Base-by-base conservation (phyloP, 2,329 filamentous ascomycete genomes). In the Calycina herbarum region DNA sequence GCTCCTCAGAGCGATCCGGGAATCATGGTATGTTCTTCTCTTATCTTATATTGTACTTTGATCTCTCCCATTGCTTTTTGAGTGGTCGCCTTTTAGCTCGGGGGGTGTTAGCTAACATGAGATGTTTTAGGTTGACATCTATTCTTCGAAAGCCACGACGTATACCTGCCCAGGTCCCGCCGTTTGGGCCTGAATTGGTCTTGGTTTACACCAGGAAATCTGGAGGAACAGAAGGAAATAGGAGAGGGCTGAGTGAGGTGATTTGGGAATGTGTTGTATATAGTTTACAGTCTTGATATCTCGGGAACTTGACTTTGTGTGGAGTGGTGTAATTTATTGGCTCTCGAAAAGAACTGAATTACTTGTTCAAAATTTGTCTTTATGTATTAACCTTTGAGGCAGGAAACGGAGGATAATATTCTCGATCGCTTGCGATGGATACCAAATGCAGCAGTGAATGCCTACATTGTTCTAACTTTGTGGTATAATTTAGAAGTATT, bases 111-210 rank as follows among this genome's bases (percentile, higher is more conserved):
- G 15, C n/a, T 20, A 10, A 60, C 62, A 69, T 69, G 65, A 69
- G 33, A 5, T 24, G 15, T 31, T 42, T 15, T 61, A 80, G 78
- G 73, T 84, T 57, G 81, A 85, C 71, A 83, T 82, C 40, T 83
- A 83, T 70, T 72, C 74, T 1, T 78, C 77, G 64, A 78, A 75
- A 31, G 77, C 76, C 8, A 82, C 80, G 0, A 81, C 78, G 0
- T 85, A 84, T 69, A 83, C 77, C 3, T 74, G 73, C 61, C 82
- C 82, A 1, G 82, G 82, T 15, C 82, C 82, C 1, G 77, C 76
- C 57, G 80, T 84, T 13, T 84, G 82, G 82, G n/a, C n/a, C n/a
- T 45, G 5, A 45, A 20, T 45, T n/a, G 5, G 5, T n/a, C 5
- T 15, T 45, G 15, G 13, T n/a, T 5, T 3, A n/a, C 5, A 17